Conservation (phyloP, 805 yeast species). For the Starmerella vitae region DNA sequence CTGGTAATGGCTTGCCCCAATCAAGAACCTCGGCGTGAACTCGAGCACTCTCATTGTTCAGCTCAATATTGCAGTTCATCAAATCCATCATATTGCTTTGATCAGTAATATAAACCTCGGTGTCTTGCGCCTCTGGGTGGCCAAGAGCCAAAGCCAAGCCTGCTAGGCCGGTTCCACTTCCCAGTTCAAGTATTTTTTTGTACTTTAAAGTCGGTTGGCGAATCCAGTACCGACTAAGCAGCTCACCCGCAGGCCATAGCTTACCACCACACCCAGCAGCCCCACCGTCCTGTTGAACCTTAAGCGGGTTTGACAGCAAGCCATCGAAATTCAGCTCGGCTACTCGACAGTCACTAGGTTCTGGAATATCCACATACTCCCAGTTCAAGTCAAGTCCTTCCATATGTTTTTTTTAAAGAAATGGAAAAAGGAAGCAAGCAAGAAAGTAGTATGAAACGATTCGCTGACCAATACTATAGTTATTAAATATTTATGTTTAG, state of each 20-base stretch:
- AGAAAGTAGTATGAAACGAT: background rate
- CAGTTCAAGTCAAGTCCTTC: constrained; percentile 19
- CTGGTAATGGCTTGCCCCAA: constrained; percentile 36
- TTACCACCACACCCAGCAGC: constrained; percentile 51
- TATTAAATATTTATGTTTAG: constrained; percentile 32
- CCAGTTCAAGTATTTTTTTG: constrained; percentile 36
- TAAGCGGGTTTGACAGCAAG: constrained; percentile 28
- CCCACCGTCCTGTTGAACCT: constrained; percentile 44
- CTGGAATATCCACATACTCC: constrained; percentile 28
- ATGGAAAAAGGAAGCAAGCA: background rate
- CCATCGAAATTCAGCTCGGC: constrained; percentile 32
- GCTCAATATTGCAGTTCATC: constrained; percentile 34
- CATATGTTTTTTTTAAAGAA: background rate
- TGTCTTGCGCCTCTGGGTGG: constrained; percentile 21
- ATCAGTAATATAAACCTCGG: constrained; percentile 37
- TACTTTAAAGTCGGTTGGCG: constrained; percentile 20
- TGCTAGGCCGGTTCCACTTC: constrained; percentile 47
- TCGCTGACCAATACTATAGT: too few species aligned
- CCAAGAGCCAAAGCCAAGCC: constrained; percentile 31
- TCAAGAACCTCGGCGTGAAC: constrained; percentile 34
- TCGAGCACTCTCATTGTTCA: constrained; percentile 29
- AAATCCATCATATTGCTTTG: constrained; percentile 35
- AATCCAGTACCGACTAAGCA: constrained; percentile 35
- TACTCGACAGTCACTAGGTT: constrained; percentile 30
- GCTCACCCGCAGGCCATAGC: constrained; percentile 49